Percentiles rank a stretch among this genome's conserved stretches.
These are phyloP conservation scores for Ustilago sp. DNA, from an alignment of 1,284 basidiomycete genomes.

Conservation along the genomic window DNA sequence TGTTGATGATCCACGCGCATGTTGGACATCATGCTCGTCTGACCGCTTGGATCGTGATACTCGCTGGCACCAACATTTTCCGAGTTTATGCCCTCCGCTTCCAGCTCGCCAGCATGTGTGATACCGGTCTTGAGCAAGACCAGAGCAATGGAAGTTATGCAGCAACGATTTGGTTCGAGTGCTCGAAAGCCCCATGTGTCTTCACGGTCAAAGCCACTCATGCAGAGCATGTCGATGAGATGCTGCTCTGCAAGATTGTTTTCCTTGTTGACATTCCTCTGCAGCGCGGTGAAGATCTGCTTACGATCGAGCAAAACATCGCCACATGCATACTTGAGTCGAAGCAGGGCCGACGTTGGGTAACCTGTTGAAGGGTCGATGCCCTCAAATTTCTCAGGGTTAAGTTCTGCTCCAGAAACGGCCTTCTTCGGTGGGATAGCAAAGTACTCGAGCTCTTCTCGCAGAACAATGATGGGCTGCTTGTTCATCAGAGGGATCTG, in stretches of 20 bases:
- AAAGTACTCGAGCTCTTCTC: slow-evolving; percentile 98
- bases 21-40: slow-evolving; percentile 63
- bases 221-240: slow-evolving; percentile 99
- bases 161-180: slow-evolving; percentile 92
- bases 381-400: slow-evolving; percentile 39
- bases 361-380: slow-evolving; percentile 75
- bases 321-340: slow-evolving; percentile 73
- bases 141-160: slow-evolving; percentile 96
- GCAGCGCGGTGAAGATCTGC: slow-evolving; percentile 96
- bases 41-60: slow-evolving; percentile 49
- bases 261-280: slow-evolving; percentile 98
- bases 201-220: slow-evolving; percentile 96
- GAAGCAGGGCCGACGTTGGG: slow-evolving; percentile 79
- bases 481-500: slow-evolving; percentile 83
- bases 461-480: slow-evolving; percentile 97
- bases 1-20: slow-evolving; percentile 84
- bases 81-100: slow-evolving; percentile 33
- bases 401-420: slow-evolving; percentile 7
- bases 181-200: slow-evolving; percentile 98
- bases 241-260: slow-evolving; percentile 99
- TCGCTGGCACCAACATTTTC: slow-evolving; percentile 26
- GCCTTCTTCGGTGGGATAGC: slow-evolving; percentile 77
- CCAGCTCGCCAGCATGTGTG: slow-evolving; percentile 77
- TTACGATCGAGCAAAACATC: slow-evolving; percentile 86
- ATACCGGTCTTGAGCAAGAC: slow-evolving; percentile 98